phyloP scores from a whole-genome alignment of 306 rosid genomes.

The Luffa acutangula region DNA sequence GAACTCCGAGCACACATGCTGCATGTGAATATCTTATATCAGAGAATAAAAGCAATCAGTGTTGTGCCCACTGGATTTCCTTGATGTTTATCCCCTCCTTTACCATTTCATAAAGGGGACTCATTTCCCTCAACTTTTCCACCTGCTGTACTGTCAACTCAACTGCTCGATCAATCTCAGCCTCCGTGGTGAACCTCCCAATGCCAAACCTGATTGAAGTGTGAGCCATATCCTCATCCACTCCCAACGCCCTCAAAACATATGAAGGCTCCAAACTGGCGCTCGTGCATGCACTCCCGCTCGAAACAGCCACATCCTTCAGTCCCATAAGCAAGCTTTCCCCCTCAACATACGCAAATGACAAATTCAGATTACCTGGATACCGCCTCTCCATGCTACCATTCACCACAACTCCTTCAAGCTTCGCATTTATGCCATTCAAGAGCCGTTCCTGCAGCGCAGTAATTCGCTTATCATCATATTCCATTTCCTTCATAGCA shows the following conservation, averaged over 20 bases:
- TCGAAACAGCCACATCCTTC: slow-evolving; percentile 96
- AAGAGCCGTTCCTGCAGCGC: slow-evolving; percentile 52
- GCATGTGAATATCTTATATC: background rate
- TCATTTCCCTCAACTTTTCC: slow-evolving; percentile 88
- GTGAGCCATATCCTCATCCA: slow-evolving; percentile 98
- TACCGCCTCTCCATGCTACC: slow-evolving; percentile 81
- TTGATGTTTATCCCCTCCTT: slow-evolving; percentile 79
- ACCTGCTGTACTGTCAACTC: slow-evolving; percentile 70
- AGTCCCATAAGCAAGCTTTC: slow-evolving; percentile 94
- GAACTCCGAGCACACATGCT: background rate
- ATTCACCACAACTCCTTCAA: slow-evolving; percentile 87
- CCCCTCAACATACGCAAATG: slow-evolving; percentile 83
- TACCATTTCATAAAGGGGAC: slow-evolving; percentile 95
- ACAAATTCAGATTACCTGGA: slow-evolving; percentile 66
- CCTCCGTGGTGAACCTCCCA: slow-evolving; percentile 90
- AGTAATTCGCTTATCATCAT: slow-evolving; percentile 55
- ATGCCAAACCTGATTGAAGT: slow-evolving; percentile 93
- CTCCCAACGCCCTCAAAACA: slow-evolving; percentile 91
- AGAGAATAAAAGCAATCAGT: slow-evolving; percentile 21
- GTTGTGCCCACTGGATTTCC: slow-evolving; percentile 86
- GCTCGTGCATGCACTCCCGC: slow-evolving; percentile 97
- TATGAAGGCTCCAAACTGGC: slow-evolving; percentile 96
- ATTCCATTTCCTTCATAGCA: slow-evolving; percentile 73
- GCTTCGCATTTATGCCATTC: slow-evolving; percentile 41
- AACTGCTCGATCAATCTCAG: slow-evolving; percentile 72